Evolutionary conservation across 805 yeast species (phyloP).

Genomic region (Yamadazyma endophytica): DNA sequence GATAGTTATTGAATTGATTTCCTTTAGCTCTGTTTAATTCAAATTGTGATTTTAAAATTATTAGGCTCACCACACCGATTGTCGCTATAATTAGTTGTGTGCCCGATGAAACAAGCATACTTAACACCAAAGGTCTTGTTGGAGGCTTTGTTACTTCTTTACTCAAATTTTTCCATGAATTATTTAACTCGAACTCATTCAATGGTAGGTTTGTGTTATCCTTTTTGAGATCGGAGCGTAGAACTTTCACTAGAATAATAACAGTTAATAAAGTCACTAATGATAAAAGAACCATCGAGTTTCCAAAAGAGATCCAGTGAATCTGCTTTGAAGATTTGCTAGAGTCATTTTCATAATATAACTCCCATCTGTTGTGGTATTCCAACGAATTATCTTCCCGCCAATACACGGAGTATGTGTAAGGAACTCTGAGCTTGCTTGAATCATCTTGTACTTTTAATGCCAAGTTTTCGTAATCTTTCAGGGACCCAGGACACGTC

Average conservation of each 20-base stretch:
- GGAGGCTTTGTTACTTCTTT: slow-evolving; percentile 57
- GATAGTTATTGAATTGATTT: slow-evolving; percentile 57
- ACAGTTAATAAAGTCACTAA: slow-evolving; percentile 64
- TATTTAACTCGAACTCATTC: background rate
- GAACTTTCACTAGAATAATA: slow-evolving; percentile 53
- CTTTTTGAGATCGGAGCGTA: slow-evolving; percentile 29
- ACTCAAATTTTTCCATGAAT: slow-evolving; percentile 48
- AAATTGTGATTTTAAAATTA: slow-evolving; percentile 35
- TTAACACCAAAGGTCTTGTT: slow-evolving; percentile 40
- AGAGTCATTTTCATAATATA: slow-evolving; percentile 57
- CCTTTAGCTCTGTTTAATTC: slow-evolving; percentile 13
- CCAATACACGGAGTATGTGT: slow-evolving; percentile 86
- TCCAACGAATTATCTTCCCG: slow-evolving; percentile 67
- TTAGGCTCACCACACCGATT: slow-evolving; percentile 54
- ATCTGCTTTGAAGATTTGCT: slow-evolving; percentile 43
- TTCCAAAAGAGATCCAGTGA: slow-evolving; percentile 76
- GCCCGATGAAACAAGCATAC: slow-evolving; percentile 67
- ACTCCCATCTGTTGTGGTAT: slow-evolving; percentile 70
- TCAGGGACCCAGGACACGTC: slow-evolving; percentile 73
- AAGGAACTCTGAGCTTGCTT: slow-evolving; percentile 49
- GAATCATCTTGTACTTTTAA: slow-evolving; percentile 36
- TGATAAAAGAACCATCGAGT: slow-evolving; percentile 62
- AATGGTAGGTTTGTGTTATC: background rate
- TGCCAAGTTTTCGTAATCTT: slow-evolving; percentile 53
- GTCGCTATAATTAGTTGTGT: slow-evolving; percentile 66